A percentile compares a stretch with the other conserved stretches of the same genome.
These are phyloP conservation scores for Alternaria rosae DNA, from an alignment of 2,329 filamentous ascomycete species.

Conservation along the genomic window DNA sequence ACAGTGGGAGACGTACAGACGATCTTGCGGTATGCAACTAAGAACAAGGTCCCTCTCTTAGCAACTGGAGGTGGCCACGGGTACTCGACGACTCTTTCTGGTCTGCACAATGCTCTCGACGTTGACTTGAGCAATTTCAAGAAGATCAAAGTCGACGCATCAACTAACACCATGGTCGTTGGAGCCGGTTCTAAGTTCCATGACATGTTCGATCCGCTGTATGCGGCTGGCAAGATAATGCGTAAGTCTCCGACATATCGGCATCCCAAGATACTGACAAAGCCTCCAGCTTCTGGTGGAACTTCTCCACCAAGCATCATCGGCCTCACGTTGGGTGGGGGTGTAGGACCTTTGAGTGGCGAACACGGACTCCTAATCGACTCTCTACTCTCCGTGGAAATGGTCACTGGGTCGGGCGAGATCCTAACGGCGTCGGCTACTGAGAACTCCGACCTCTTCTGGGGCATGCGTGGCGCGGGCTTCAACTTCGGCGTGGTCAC, in stretches of 20 bases:
- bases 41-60: slow-evolving; percentile 1
- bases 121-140: neutral
- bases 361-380: slow-evolving; percentile 42
- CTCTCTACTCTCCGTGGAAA: slow-evolving; percentile 11
- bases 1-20: neutral
- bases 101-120: neutral
- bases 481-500: slow-evolving; percentile 46
- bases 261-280: neutral
- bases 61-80: slow-evolving; percentile 1
- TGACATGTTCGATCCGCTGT: slow-evolving; percentile 3
- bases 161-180: neutral
- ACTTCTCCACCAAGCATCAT: slow-evolving; percentile 55
- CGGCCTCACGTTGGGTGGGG: slow-evolving; percentile 63
- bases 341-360: slow-evolving; percentile 62
- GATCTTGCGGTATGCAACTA: neutral
- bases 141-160: neutral
- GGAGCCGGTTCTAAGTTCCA: neutral
- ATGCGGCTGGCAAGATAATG: slow-evolving; percentile 1
- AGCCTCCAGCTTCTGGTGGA: neutral
- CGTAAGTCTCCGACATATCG: neutral
- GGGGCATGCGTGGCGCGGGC: slow-evolving; percentile 47
- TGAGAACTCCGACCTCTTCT: slow-evolving; percentile 47
- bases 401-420: slow-evolving; percentile 40
- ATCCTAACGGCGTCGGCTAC: slow-evolving; percentile 37
- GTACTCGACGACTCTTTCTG: neutral